phyloP scores from a whole-genome alignment of 805 yeast genomes.

The Saturnispora quitensis region DNA sequence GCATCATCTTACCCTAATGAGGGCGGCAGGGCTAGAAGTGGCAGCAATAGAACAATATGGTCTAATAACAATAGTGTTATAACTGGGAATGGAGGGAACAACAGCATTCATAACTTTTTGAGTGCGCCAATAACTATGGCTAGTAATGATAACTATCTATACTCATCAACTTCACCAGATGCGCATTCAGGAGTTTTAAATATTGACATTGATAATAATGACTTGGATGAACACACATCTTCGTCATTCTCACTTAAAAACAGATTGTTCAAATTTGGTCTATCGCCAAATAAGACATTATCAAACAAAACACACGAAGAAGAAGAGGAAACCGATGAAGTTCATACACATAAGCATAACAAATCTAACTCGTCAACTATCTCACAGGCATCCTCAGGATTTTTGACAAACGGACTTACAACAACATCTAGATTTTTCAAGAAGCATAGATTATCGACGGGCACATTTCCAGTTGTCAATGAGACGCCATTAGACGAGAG shows the following conservation, averaged over 20 bases:
- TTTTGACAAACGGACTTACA: slow-evolving; percentile 1
- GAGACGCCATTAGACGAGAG: slow-evolving; percentile 1
- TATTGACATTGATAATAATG: not conserved
- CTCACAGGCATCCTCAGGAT: not conserved
- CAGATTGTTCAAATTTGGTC: slow-evolving; percentile 30
- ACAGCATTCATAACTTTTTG: slow-evolving; percentile 3
- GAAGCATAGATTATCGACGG: slow-evolving; percentile 5
- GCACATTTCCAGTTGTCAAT: slow-evolving; percentile 1
- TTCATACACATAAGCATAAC: slow-evolving; percentile 3
- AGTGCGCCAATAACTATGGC: slow-evolving; percentile 10
- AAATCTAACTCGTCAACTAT: slow-evolving; percentile 1
- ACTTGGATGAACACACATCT: slow-evolving; percentile 12
- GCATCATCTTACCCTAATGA: not conserved
- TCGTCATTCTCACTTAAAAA: slow-evolving; percentile 33
- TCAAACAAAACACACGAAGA: slow-evolving; percentile 13
- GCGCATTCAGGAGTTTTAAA: not conserved
- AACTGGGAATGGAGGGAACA: slow-evolving; percentile 13
- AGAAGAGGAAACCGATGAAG: slow-evolving; percentile 3
- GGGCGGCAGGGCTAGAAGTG: slow-evolving; percentile 1
- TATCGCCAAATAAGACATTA: slow-evolving; percentile 24
- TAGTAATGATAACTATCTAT: not conserved
- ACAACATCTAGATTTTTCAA: slow-evolving; percentile 7
- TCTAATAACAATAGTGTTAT: slow-evolving; percentile 2
- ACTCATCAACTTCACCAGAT: not conserved
- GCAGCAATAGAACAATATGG: slow-evolving; percentile 8